Conservation (phyloP, 148 eudicot genomes). For the Rhododendron vialii region DNA sequence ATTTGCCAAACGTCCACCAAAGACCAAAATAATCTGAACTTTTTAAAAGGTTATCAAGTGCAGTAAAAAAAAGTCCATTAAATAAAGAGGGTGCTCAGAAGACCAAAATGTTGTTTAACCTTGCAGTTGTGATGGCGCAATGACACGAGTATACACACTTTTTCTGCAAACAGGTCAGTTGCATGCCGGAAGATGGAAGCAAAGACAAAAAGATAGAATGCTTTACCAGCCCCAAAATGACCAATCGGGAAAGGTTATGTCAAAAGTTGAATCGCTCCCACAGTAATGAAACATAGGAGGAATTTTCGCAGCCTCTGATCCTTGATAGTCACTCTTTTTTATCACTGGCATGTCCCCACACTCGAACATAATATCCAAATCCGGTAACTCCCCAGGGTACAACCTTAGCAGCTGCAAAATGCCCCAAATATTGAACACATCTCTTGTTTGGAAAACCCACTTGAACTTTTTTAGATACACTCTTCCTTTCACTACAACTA, state of each 20-base stretch:
- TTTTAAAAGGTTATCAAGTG: background rate
- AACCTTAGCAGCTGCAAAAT: constrained; percentile 37
- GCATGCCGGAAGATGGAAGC: too few relatives aligned
- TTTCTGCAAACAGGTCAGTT: background rate
- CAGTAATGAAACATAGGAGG: constrained; percentile 51
- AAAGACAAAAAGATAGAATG: background rate
- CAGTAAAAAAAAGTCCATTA: background rate
- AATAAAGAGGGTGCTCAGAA: background rate
- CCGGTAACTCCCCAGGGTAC: constrained; percentile 48
- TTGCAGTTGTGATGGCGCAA: background rate
- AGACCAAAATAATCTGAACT: background rate
- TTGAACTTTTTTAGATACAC: constrained; percentile 35
- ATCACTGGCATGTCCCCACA: constrained; percentile 37
- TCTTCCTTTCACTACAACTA: constrained; percentile 50
- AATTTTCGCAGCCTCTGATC: background rate
- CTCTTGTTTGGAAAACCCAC: constrained; percentile 42
- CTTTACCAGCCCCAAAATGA: constrained; percentile 62
- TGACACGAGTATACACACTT: background rate
- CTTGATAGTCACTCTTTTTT: constrained; percentile 17
- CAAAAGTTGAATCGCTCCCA: constrained; percentile 39
- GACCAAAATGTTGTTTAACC: background rate
- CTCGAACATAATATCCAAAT: constrained; percentile 45
- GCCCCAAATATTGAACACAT: constrained; percentile 52
- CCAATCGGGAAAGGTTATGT: constrained; percentile 56
- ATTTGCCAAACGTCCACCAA: background rate